Evolutionary conservation across 1,284 basidiomycete species (phyloP).

Genomic region (Singerocomus inundabilis): DNA sequence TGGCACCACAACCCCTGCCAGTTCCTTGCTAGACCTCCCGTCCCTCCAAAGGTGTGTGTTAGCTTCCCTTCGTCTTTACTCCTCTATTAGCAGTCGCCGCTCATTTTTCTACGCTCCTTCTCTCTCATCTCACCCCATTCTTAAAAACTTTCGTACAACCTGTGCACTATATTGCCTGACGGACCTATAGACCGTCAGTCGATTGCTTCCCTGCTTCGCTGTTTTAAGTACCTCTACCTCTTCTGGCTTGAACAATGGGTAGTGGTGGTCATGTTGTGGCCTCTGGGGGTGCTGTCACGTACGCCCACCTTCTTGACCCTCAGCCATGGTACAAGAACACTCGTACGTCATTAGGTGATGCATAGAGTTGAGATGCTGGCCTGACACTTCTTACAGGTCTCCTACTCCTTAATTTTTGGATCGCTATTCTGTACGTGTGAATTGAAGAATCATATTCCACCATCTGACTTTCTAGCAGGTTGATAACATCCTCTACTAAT

Average conservation of each 20-base stretch:
- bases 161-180: too few species aligned
- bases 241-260: not conserved
- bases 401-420: not conserved
- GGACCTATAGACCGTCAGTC: not conserved
- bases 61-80: not conserved
- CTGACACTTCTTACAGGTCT: not conserved
- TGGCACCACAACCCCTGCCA: too few species aligned
- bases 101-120: not conserved
- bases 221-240: not conserved
- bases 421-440: not conserved
- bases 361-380: not conserved
- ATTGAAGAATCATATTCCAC: not conserved
- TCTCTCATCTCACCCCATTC: not conserved
- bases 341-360: not conserved
- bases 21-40: too few species aligned
- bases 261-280: not conserved
- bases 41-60: not conserved
- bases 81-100: not conserved
- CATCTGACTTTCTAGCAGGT: not conserved
- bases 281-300: not conserved
- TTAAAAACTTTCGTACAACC: not conserved
- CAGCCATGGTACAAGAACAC: not conserved
- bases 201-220: not conserved
- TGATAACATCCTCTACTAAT: conserved; percentile 72
- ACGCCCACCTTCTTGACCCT: not conserved